Evolutionary conservation across 2,329 filamentous ascomycete genomes (phyloP).

Genomic region (Colletotrichum tropicale): DNA sequence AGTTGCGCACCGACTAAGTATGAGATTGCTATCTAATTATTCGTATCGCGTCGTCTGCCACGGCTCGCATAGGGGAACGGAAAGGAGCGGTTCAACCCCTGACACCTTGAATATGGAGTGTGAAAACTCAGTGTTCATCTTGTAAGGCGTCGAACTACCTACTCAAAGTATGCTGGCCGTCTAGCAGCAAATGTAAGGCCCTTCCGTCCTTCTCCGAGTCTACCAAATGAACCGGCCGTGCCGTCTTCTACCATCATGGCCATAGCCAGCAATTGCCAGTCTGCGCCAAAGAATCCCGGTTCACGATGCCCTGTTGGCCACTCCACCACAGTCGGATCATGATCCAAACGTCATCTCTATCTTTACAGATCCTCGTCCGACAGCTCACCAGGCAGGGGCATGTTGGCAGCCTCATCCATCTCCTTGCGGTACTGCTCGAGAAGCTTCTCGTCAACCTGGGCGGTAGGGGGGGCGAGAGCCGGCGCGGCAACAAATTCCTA

Average conservation of each 20-base stretch:
- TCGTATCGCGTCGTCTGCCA: not conserved
- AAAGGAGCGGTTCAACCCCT: not conserved
- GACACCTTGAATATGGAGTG: not conserved
- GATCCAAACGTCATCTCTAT: not conserved
- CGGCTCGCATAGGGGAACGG: not conserved
- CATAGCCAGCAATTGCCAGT: constrained; percentile 2
- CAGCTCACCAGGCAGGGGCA: constrained; percentile 94
- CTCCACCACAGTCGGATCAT: not conserved
- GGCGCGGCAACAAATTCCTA: constrained; percentile 97
- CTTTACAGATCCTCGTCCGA: constrained; percentile 73
- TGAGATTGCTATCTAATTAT: constrained; percentile 16
- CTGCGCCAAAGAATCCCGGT: constrained; percentile 17
- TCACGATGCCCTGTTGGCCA: constrained; percentile 1
- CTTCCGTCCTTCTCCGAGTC: constrained; percentile 12
- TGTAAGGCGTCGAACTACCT: constrained; percentile 20
- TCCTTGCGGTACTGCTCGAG: constrained; percentile 85
- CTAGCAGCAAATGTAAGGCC: constrained; percentile 19
- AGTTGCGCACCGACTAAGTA: not conserved
- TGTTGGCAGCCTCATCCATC: constrained; percentile 79
- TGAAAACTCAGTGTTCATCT: constrained; percentile 18
- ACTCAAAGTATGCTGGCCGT: constrained; percentile 18
- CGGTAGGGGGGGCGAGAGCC: constrained; percentile 92
- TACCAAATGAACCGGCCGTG: constrained; percentile 17
- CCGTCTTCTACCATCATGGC: constrained; percentile 16
- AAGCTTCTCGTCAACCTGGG: constrained; percentile 83